Evolutionary conservation across 2,329 filamentous ascomycete species (phyloP), one percentile per base, ranked within the genome.

Genomic region (Calonectria pauciramosa): DNA sequence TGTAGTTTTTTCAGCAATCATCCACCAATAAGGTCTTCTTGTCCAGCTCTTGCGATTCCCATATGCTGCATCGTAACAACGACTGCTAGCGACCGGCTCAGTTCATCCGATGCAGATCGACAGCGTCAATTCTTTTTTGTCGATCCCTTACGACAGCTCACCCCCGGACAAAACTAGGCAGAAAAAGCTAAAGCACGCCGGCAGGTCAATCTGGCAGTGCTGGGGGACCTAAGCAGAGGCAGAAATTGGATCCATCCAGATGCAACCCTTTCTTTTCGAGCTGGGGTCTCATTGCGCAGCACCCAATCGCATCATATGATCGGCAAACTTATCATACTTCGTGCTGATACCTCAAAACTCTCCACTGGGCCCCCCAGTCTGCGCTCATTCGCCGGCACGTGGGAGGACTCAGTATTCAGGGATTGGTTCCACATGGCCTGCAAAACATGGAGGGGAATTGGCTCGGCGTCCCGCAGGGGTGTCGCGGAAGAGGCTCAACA

Each of bases 381-480:
- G 56, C 34, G 38, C 8, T 36, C 56, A 38, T 60, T 36, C 32
- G 56, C 56, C n/a, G 1, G 34, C 56, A 60, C 56, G 56, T 60
- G 56, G 56, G 34, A 38, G n/a, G 34, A 36, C 20, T 60, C 34
- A 26, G 13, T 4, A 26, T 16, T 14, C 34, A 60, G 34, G 30
- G 56, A 60, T 60, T 60, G 56, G 56, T 36, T 60, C 34, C n/a
- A 36, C 56, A 60, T 4, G 54, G 54, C 13, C 20, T n/a, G 30
- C 54, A 38, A 38, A 60, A 60, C 56, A 60, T 60, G 56, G 56
- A 60, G 56, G 56, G 56, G 20, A 60, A 60, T 60, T 60, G 56
- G n/a, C 56, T 38, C 34, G 56, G 10, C 32, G 26, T 60, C 18
- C 3, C 13, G 34, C 56, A 38, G 56, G 56, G 56, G 23, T 59